These are phyloP conservation scores for Botrytis elliptica DNA, from an alignment of 2,329 filamentous ascomycete species.

Conservation along the genomic window DNA sequence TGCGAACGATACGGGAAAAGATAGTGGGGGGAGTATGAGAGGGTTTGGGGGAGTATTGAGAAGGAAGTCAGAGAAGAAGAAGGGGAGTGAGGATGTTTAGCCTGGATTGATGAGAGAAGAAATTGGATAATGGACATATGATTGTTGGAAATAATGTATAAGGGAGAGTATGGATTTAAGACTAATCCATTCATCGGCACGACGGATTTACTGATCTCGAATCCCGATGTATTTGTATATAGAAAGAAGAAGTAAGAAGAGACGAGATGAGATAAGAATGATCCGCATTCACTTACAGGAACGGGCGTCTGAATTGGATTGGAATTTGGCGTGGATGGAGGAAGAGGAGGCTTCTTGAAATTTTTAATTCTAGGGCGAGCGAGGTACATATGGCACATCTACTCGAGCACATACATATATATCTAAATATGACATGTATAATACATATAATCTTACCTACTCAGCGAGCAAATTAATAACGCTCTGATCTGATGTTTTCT, in stretches of 20 bases:
- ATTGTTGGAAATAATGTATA: neutral
- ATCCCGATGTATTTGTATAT: neutral
- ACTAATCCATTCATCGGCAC: neutral
- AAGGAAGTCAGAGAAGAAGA: constrained; percentile 5
- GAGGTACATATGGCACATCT: neutral
- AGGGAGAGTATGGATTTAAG: neutral
- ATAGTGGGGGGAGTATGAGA: neutral
- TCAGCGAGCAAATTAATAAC: neutral
- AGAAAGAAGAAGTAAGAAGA: neutral
- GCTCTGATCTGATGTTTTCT: neutral
- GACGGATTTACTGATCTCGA: neutral
- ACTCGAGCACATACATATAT: neutral
- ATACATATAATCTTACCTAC: neutral
- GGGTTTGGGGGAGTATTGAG: constrained; percentile 1
- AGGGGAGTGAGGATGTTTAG: neutral
- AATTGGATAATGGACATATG: neutral
- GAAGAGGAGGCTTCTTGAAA: neutral
- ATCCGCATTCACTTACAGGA: neutral
- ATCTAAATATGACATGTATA: neutral
- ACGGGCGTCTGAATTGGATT: neutral
- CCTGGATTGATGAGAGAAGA: neutral
- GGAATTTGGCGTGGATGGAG: neutral
- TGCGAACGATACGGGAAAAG: neutral
- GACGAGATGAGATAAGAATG: neutral
- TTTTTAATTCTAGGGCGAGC: neutral